phyloP scores from a whole-genome alignment of 2,329 filamentous ascomycete species.

The Penicillium polonicum region DNA sequence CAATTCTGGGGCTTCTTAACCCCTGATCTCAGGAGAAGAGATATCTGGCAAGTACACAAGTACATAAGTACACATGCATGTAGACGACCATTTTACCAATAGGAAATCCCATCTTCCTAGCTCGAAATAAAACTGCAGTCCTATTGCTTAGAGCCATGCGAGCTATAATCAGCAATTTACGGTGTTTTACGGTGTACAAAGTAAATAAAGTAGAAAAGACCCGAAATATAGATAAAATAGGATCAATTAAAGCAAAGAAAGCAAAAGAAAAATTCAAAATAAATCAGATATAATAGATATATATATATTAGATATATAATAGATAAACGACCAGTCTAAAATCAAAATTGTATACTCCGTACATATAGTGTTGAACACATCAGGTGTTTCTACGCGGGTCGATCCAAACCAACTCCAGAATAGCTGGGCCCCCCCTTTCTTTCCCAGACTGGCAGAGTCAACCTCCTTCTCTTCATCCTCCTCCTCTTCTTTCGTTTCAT shows the following conservation, averaged over 20 bases:
- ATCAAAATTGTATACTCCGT: not conserved
- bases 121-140: not conserved
- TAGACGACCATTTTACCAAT: not conserved
- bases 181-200: not conserved
- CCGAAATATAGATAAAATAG: not conserved
- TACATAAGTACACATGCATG: not conserved
- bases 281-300: not conserved
- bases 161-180: not conserved
- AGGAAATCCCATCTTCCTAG: not conserved
- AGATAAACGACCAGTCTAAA: not conserved
- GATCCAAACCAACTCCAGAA: slow-evolving; percentile 25
- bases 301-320: too few species aligned
- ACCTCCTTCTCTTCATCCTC: slow-evolving; percentile 21
- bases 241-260: not conserved
- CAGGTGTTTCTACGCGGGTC: slow-evolving; percentile 15
- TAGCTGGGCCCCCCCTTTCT: slow-evolving; percentile 34
- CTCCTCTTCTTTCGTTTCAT: slow-evolving; percentile 25
- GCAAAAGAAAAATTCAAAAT: not conserved
- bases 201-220: not conserved
- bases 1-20: slow-evolving; percentile 9
- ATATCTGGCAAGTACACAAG: slow-evolving; percentile 10
- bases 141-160: not conserved
- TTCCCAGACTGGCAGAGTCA: slow-evolving; percentile 27
- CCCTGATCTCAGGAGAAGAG: slow-evolving; percentile 22
- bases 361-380: not conserved